phyloP scores from a whole-genome alignment of 768 basidiomycete species.

The Tylopilus felleus region DNA sequence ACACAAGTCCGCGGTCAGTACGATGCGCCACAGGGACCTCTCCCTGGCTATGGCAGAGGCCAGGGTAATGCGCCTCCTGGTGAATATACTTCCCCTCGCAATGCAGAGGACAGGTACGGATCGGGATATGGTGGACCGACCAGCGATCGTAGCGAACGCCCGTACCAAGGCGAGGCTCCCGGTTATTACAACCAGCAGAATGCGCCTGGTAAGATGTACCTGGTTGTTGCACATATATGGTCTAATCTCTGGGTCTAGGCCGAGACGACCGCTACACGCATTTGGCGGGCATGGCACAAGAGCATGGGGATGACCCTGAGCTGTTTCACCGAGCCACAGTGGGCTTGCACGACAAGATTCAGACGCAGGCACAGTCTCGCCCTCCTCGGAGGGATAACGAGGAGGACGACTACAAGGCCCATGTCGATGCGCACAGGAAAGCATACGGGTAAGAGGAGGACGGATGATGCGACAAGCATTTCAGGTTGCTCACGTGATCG shows the following conservation, averaged over 20 bases:
- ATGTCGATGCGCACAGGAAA: slow-evolving; percentile 28
- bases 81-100: slow-evolving; percentile 13
- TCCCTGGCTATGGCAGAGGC: not conserved
- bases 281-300: slow-evolving; percentile 15
- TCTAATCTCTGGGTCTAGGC: slow-evolving; percentile 12
- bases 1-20: slow-evolving; percentile 11
- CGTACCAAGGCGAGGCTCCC: slow-evolving; percentile 16
- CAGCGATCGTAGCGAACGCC: not conserved
- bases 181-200: slow-evolving; percentile 17
- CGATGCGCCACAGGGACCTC: slow-evolving; percentile 1
- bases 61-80: slow-evolving; percentile 15
- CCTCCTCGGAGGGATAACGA: not conserved
- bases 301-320: slow-evolving; percentile 18
- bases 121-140: slow-evolving; percentile 4
- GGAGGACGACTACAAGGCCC: slow-evolving; percentile 16
- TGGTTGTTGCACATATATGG: not conserved
- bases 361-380: slow-evolving; percentile 12
- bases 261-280: slow-evolving; percentile 19
- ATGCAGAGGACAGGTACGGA: slow-evolving; percentile 5
- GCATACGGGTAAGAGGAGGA: slow-evolving; percentile 31
- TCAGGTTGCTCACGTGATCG: not conserved
- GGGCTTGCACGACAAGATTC: slow-evolving; percentile 22
- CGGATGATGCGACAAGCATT: no score
- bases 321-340: slow-evolving; percentile 20
- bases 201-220: slow-evolving; percentile 2